Evolutionary conservation across 2,329 filamentous ascomycete species (phyloP), one percentile per base, ranked within the genome.

Genomic region (Venturia effusa): DNA sequence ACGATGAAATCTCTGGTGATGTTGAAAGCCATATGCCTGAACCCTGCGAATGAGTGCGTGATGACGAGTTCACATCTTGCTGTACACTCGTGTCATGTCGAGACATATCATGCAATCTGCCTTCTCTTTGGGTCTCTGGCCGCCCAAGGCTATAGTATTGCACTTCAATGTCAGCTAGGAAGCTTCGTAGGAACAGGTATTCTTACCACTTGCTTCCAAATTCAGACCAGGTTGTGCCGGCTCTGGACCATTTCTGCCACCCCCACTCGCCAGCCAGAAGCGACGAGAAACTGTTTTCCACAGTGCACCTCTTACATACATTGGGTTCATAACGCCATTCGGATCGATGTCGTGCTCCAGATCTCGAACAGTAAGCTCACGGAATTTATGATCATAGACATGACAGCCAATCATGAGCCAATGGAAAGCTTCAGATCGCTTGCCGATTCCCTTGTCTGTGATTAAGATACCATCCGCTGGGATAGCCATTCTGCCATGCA

Each of bases 161-260:
- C 7, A 34, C 51, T 57, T 6, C 34, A 19, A 2, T 19, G 15
- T 57, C n/a, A 57, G 51, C 15, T 34, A 19, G 7, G 15, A 51
- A 11, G 22, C 4, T 19, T 57, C 13, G 30, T 22, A 13, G 17
- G 30, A 7, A n/a, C 19, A 57, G 1, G n/a, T 13, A 10, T 6
- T 34, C 60, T 40, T 41, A 63, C 61, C 48, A 40, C 45, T 57
- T 17, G 30, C 27, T 13, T 45, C 30, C 11, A 24, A 17, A n/a
- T 24, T 24, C 24, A 63, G 34, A 15, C 61, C 61, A 24, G 61
- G 61, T 37, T 63, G 61, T 19, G 61, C 24, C 15, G 61, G 61
- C 24, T 54, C 32, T 51, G 61, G 61, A 11, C 61, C 61, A 37
- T 54, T 24, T 41, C 51, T 45, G 37, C 45, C 32, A 22, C 43